These are phyloP conservation scores for Pouteria glomerata DNA, from an alignment of 148 eudicot species.

Conservation along the genomic window DNA sequence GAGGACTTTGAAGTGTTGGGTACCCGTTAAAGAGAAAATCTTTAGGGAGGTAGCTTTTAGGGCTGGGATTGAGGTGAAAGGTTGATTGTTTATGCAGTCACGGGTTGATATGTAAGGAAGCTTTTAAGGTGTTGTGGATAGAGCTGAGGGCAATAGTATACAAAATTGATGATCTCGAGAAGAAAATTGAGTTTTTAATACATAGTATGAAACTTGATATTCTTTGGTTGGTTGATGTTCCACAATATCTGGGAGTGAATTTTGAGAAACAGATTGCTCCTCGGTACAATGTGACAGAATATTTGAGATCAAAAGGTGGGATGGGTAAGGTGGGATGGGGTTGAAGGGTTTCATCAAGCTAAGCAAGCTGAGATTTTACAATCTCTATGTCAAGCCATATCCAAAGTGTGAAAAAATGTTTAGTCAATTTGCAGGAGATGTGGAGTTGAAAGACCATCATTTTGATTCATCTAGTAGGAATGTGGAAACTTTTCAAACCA, in stretches of 20 bases:
- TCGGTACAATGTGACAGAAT: conserved; percentile 66
- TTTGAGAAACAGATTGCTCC: conserved; percentile 88
- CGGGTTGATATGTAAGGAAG: conserved; percentile 70
- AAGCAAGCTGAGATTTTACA: conserved; percentile 67
- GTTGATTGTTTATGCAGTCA: conserved; percentile 60
- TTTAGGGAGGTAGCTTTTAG: conserved; percentile 53
- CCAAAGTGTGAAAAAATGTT: conserved; percentile 82
- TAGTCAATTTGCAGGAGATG: conserved; percentile 50
- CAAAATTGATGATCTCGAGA: conserved; percentile 53
- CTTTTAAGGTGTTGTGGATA: conserved; percentile 60
- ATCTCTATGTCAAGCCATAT: conserved; percentile 88
- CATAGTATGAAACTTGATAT: conserved; percentile 49
- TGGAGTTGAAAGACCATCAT: conserved; percentile 33
- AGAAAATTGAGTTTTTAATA: conserved; percentile 67
- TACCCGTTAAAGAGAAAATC: conserved; percentile 47
- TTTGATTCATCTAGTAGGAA: conserved; percentile 70
- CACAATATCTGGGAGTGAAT: conserved; percentile 79
- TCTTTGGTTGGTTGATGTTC: conserved; percentile 66
- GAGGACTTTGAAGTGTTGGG: conserved; percentile 56
- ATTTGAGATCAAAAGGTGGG: conserved; percentile 71
- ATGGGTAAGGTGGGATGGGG: conserved; percentile 72
- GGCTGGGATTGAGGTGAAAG: conserved; percentile 71
- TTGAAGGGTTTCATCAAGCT: conserved; percentile 64
- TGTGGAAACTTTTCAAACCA: conserved; percentile 78
- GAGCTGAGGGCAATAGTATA: conserved; percentile 72